Percentiles rank a stretch among this genome's conserved stretches.
Conservation (phyloP, 129 eudicot genomes). For the Mikania micrantha region DNA sequence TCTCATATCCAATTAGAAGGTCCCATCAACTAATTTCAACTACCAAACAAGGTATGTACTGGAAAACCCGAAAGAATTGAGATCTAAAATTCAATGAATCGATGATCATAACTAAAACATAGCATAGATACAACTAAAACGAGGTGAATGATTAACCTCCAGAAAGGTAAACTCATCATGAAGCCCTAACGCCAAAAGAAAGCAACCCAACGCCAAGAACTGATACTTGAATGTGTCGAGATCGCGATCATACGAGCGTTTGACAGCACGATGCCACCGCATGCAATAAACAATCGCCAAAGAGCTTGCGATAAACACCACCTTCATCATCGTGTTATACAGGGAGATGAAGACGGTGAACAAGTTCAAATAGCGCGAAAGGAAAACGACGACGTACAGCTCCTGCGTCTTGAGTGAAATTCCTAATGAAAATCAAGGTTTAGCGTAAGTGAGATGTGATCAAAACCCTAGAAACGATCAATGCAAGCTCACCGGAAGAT, state of each 20-base stretch:
- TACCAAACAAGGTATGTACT: too few relatives aligned
- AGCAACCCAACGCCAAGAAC: constrained; percentile 37
- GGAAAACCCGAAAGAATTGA: background rate
- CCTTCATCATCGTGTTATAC: constrained; percentile 68
- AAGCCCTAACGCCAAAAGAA: constrained; percentile 52
- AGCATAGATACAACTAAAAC: background rate
- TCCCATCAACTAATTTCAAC: too few relatives aligned
- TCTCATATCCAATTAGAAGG: too few relatives aligned
- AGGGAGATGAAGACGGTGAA: constrained; percentile 61
- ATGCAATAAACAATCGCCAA: constrained; percentile 76
- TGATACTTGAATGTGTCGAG: constrained; percentile 68
- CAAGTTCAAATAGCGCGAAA: constrained; percentile 69
- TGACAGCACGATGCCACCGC: constrained; percentile 51
- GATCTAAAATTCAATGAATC: background rate
- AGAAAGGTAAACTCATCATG: constrained; percentile 65
- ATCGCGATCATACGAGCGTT: constrained; percentile 70
- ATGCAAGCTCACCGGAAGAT: constrained; percentile 47
- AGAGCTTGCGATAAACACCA: constrained; percentile 56
- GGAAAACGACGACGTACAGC: constrained; percentile 58
- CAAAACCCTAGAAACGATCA: constrained; percentile 18
- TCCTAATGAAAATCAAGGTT: constrained; percentile 43
- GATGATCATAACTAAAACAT: background rate
- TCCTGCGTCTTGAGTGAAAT: constrained; percentile 89
- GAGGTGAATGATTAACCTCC: constrained; percentile 49
- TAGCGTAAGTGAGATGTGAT: too few relatives aligned